Evolutionary conservation across 2,329 filamentous ascomycete genomes (phyloP), one percentile per base, ranked within the genome.

Genomic region (Microsporum ferrugineum): DNA sequence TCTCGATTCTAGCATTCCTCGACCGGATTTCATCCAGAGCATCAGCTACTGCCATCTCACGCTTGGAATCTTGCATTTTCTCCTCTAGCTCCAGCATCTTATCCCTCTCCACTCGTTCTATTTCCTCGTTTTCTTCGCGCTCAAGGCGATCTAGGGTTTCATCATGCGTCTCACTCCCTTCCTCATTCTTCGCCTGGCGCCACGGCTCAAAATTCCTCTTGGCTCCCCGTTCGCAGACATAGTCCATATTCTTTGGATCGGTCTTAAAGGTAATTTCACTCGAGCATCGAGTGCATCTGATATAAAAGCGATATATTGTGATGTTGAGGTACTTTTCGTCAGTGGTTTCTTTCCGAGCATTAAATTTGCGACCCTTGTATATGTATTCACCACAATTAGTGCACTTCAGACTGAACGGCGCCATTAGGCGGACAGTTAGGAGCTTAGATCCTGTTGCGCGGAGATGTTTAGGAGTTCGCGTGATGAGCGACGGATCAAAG

Each of bases 41-140:
- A 77, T 99, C 94, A 1, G 94, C 94, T 51, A 96, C 89, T 17
- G 88, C 89, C 91, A 99, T 99, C 75, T 99, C 94, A 45, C 88
- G 82, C 78, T 94, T 91, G 0, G 91, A 91, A 72, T 99, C 94
- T 27, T 88, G 78, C 60, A 92, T 96, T 78, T 97, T 97, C 65
- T 88, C 87, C 76, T 99, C 94, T 55, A 99, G 77, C 71, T 96
- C 91, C 61, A 88, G 88, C 95, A 99, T 99, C 27, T 90, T 89
- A 73, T 96, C 91, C 65, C 85, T 82, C 73, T 96, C 90, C 62
- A 86, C 83, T 65, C 85, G 77, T 65, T 83, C 80, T 59, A 81
- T 80, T 41, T 80, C 82, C 66, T 85, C 82, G 23, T 79, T 80
- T 67, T 87, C 87, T 70, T 95, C 89, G 45, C 80, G 75, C 76